These are phyloP conservation scores for Yarrowia sp. DNA, from an alignment of 805 yeast species.

Conservation along the genomic window DNA sequence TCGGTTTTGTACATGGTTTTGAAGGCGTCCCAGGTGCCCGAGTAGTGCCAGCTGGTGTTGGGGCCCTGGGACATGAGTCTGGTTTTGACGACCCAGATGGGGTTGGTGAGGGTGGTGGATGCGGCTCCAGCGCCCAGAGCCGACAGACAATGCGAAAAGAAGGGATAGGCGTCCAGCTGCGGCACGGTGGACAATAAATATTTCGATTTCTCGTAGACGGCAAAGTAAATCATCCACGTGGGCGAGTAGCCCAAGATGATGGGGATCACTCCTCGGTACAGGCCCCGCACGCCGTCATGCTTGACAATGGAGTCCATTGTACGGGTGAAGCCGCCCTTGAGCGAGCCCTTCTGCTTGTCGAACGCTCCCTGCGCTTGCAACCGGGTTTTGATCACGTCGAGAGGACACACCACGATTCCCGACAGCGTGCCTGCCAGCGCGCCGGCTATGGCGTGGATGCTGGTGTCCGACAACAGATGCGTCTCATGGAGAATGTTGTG, in stretches of 20 bases:
- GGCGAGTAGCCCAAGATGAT: constrained; percentile 93
- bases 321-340: constrained; percentile 50
- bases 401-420: constrained; percentile 90
- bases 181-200: constrained; percentile 47
- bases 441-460: constrained; percentile 80
- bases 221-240: constrained; percentile 95
- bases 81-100: constrained; percentile 98
- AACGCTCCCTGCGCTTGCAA: constrained; percentile 83
- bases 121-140: constrained; percentile 91
- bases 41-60: constrained; percentile 58
- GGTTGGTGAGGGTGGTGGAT: constrained; percentile 85
- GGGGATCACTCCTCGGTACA: constrained; percentile 92
- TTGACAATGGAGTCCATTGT: constrained; percentile 69
- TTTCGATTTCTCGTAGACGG: constrained; percentile 85
- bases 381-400: constrained; percentile 94
- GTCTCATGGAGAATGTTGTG: constrained; percentile 39
- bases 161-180: constrained; percentile 48
- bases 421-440: constrained; percentile 93
- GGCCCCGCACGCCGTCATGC: constrained; percentile 83
- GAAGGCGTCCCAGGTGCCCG: constrained; percentile 85
- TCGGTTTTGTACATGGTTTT: constrained; percentile 76
- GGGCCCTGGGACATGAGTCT: constrained; percentile 73
- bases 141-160: constrained; percentile 55
- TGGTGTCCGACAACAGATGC: constrained; percentile 43
- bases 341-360: constrained; percentile 16